Base-by-base conservation (phyloP, 768 basidiomycete species). In the Lactarius pseudohatsudake region DNA sequence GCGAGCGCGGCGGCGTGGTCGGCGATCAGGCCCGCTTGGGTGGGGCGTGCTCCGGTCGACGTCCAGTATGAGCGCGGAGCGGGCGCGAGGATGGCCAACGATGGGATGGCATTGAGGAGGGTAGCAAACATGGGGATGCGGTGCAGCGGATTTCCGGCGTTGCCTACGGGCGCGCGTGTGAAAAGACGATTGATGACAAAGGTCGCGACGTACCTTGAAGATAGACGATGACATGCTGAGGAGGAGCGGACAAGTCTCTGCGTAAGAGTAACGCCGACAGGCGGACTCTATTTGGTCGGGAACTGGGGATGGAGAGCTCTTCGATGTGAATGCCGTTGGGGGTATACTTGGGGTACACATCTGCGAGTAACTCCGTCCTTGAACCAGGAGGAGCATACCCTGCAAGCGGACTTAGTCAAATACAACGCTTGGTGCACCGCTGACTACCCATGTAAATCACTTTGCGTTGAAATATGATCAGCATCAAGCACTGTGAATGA, bases 31-130 rank as follows among this genome's bases (percentile, higher is more conserved):
- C 78, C 79, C 0, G 58, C 30, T 64, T 84, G 74, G 0, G 81
- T 79, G 0, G 83, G 81, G 0, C 74, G 62, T 9, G 76, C 59
- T 10, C 69, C 72, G 4, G 79, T 78, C 4, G 83, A 84, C 22
- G 77, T 79, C 80, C 84, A 84, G 71, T 78, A 85, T 0, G 82
- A 82, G 10, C 84, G 79, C 0, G 84, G 84, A 0, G 82, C 80
- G 34, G 79, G 67, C 9, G 81, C 78, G 50, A 82, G 53, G 64
- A 82, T 67, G 71, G 66, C 56, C 34, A 64, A 57, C 36, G 60
- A 56, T 32, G 59, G 70, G 61, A 72, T 36, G 3, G 69, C 64
- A 59, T 59, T 70, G 2, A 80, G 70, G 4, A 80, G 69, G 20
- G 67, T 61, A 60, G 76, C 69, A 69, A 84, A 83, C 45, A 82